A percentile compares a stretch with the other conserved stretches of the same genome.
Conservation (phyloP, 2,329 filamentous ascomycete genomes). For the Aspergillus sp. region DNA sequence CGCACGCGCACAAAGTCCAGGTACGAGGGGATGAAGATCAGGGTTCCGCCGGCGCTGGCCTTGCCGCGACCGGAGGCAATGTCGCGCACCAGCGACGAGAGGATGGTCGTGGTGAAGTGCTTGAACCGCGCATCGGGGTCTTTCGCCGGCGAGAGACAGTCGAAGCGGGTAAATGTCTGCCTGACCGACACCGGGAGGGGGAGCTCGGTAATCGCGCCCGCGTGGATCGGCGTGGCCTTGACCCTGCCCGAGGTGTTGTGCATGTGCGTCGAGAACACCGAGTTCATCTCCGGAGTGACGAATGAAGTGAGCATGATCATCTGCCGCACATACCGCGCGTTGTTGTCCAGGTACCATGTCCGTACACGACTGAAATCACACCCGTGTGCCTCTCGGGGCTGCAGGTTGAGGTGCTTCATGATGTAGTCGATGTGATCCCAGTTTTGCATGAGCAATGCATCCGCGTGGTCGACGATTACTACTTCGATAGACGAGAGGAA, state of each 20-base stretch:
- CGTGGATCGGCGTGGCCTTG: slow-evolving; percentile 70
- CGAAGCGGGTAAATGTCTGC: slow-evolving; percentile 89
- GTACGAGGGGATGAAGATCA: slow-evolving; percentile 91
- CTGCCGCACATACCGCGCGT: slow-evolving; percentile 78
- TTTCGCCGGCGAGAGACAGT: slow-evolving; percentile 65
- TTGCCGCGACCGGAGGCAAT: slow-evolving; percentile 37
- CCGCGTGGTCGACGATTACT: slow-evolving; percentile 85
- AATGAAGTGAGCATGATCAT: slow-evolving; percentile 80
- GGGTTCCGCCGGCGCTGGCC: slow-evolving; percentile 67
- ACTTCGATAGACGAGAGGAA: slow-evolving; percentile 94
- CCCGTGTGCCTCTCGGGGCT: slow-evolving; percentile 85
- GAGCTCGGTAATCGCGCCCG: slow-evolving; percentile 72
- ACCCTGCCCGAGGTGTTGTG: slow-evolving; percentile 79
- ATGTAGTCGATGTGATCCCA: slow-evolving; percentile 96
- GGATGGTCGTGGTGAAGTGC: slow-evolving; percentile 80
- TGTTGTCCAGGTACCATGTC: slow-evolving; percentile 88
- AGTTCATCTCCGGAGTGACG: slow-evolving; percentile 84
- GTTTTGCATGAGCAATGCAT: slow-evolving; percentile 95
- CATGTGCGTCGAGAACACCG: slow-evolving; percentile 73
- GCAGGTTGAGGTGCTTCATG: slow-evolving; percentile 86
- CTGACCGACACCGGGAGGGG: slow-evolving; percentile 65
- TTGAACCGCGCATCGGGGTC: slow-evolving; percentile 90
- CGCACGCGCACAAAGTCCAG: slow-evolving; percentile 92
- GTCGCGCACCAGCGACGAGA: slow-evolving; percentile 73
- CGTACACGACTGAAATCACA: slow-evolving; percentile 92